These are phyloP conservation scores for Myochromella boudieri DNA, from an alignment of 768 basidiomycete species.

Conservation along the genomic window DNA sequence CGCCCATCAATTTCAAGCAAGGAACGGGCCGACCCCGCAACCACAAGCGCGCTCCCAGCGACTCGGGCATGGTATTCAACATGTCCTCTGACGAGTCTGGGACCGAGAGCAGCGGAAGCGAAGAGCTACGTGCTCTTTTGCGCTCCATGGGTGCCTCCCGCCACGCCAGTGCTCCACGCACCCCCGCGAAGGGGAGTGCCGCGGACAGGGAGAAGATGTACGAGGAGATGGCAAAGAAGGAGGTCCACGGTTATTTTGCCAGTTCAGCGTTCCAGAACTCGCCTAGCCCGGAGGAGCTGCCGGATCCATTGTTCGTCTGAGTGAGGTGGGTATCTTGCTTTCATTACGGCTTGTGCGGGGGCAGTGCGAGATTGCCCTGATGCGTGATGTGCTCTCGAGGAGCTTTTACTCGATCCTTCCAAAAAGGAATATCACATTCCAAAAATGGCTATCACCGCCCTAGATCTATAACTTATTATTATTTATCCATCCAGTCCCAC, in stretches of 20 bases:
- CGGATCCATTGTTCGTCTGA: conserved; percentile 62
- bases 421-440: neutral
- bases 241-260: conserved; percentile 59
- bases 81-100: conserved; percentile 67
- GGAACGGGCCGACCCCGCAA: conserved; percentile 29
- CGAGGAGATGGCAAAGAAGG: conserved; percentile 30
- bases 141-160: conserved; percentile 6
- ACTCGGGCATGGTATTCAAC: conserved; percentile 59
- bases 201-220: conserved; percentile 24
- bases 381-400: neutral
- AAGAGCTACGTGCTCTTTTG: conserved; percentile 31
- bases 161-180: neutral
- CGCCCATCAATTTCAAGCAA: neutral
- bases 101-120: conserved; percentile 10
- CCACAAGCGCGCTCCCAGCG: conserved; percentile 66
- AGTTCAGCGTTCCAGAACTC: conserved; percentile 87
- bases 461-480: neutral
- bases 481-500: neutral
- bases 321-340: conserved; percentile 6
- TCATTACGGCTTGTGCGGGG: neutral
- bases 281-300: conserved; percentile 79
- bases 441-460: neutral
- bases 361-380: neutral
- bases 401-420: neutral
- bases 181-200: conserved; percentile 16